phyloP scores from a whole-genome alignment of 495 filamentous ascomycete species.

The Xylaria intraflava region DNA sequence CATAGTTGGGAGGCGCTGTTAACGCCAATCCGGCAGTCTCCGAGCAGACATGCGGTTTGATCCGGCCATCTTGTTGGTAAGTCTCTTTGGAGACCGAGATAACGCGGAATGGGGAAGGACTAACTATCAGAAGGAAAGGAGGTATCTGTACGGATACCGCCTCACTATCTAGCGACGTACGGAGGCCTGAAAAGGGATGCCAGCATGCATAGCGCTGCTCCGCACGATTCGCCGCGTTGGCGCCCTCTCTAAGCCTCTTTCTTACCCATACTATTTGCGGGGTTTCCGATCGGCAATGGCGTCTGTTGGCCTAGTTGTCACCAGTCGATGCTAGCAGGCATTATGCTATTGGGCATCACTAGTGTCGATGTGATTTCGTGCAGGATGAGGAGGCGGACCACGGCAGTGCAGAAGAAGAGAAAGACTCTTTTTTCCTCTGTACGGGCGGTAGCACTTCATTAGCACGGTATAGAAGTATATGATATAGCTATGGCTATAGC shows the following conservation, averaged over 20 bases:
- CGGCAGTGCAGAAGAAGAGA: background rate
- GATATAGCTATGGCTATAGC: no score
- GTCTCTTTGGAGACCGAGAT: no score
- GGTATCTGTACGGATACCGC: background rate
- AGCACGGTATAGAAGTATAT: no score
- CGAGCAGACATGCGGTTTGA: no score
- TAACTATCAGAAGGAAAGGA: background rate
- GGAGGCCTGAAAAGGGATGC: no score
- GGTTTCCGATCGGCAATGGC: background rate
- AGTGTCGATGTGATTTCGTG: background rate
- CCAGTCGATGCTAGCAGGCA: background rate
- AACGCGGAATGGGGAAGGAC: no score
- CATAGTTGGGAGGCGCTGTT: no score
- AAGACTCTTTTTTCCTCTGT: background rate
- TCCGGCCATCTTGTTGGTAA: no score
- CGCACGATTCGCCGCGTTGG: slow-evolving; percentile 9
- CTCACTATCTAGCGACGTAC: background rate
- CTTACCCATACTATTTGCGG: background rate
- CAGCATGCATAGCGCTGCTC: no score
- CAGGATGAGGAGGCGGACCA: background rate
- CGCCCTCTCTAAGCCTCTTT: no score
- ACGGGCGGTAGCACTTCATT: background rate
- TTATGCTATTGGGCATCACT: background rate
- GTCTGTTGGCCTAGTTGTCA: background rate
- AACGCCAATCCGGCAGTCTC: no score